Evolutionary conservation across 2,329 filamentous ascomycete genomes (phyloP), one percentile per base, ranked within the genome.

Genomic region (Chrysoporthe deuterocubensis): DNA sequence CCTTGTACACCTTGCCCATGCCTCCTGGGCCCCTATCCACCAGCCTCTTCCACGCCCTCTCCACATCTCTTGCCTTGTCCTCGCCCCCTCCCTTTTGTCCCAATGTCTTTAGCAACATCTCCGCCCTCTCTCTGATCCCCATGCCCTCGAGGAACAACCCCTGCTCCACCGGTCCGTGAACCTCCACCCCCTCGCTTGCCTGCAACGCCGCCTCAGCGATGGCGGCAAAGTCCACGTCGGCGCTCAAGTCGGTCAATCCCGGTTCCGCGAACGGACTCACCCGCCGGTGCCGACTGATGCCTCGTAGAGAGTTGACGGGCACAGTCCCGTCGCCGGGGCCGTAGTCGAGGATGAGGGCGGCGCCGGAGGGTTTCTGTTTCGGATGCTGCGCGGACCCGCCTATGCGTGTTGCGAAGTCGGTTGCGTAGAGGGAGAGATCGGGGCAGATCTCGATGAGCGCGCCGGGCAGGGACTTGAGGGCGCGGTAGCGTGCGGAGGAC

Each of bases 1-100:
- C 94, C 81, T 98, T 97, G 78, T 99, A 99, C 32, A 97, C 82
- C 81, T 90, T 94, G 0, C 96, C 96, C 96, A 99, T 99, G 0
- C 94, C 95, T 63, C 88, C 89, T 1, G 89, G 91, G 0, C 92
- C 90, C 54, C 89, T 84, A 77, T 97, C 94, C n/a, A 97, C 88
- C 63, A 99, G 81, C 70, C 96, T 84, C 80, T 88, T 90, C 88
- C 93, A 96, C 0, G 91, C 90, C 70, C 83, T 87, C 71, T 93
- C 89, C 43, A 97, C 83, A 63, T 88, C 87, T 72, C 82, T 83
- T 42, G 81, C 86, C 71, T 83, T 84, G 69, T 86, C 80, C 69
- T 82, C 80, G 26, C 75, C 71, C 44, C 54, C 16, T 13, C 40
- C 64, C 58, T 64, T 64, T 43, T 48, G 59, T 50, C 13, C 74